Evolutionary conservation across 345 rosid genomes (phyloP).

Genomic region (Populus nigra): DNA sequence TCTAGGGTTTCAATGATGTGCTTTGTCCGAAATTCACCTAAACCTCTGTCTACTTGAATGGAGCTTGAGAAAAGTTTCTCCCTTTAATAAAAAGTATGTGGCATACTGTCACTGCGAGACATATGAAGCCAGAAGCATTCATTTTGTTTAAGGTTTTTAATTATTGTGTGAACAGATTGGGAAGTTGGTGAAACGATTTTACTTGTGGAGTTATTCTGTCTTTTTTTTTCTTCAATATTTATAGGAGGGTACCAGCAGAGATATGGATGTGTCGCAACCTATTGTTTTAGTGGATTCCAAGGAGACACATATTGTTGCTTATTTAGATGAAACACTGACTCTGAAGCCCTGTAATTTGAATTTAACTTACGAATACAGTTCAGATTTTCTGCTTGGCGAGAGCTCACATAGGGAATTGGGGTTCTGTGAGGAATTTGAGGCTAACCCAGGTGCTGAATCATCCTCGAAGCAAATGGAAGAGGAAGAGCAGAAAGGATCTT

Average conservation of each 20-base stretch:
- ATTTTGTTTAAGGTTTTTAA: background rate
- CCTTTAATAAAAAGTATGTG: background rate
- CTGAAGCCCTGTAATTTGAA: slow-evolving; percentile 32
- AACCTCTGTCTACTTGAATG: background rate
- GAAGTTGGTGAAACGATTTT: background rate
- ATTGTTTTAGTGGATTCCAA: slow-evolving; percentile 46
- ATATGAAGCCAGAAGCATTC: background rate
- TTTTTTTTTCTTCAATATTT: slow-evolving; percentile 12
- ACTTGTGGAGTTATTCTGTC: background rate
- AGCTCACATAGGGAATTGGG: slow-evolving; percentile 64
- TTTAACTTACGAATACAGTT: slow-evolving; percentile 52
- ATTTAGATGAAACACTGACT: slow-evolving; percentile 51
- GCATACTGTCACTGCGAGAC: background rate
- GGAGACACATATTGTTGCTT: slow-evolving; percentile 53
- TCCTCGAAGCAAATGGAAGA: slow-evolving; percentile 41
- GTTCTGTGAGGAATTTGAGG: slow-evolving; percentile 52
- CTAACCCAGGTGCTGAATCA: slow-evolving; percentile 39
- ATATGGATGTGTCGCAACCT: slow-evolving; percentile 32
- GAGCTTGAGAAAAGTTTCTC: background rate
- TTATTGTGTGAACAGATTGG: background rate
- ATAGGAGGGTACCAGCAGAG: slow-evolving; percentile 30
- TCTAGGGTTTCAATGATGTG: background rate
- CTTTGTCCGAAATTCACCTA: background rate
- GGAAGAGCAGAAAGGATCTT: slow-evolving; percentile 27
- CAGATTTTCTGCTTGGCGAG: slow-evolving; percentile 64